A percentile compares a stretch with the other conserved stretches of the same genome.
phyloP scores from a whole-genome alignment of 2,329 filamentous ascomycete genomes.

The Aspergillus felis region DNA sequence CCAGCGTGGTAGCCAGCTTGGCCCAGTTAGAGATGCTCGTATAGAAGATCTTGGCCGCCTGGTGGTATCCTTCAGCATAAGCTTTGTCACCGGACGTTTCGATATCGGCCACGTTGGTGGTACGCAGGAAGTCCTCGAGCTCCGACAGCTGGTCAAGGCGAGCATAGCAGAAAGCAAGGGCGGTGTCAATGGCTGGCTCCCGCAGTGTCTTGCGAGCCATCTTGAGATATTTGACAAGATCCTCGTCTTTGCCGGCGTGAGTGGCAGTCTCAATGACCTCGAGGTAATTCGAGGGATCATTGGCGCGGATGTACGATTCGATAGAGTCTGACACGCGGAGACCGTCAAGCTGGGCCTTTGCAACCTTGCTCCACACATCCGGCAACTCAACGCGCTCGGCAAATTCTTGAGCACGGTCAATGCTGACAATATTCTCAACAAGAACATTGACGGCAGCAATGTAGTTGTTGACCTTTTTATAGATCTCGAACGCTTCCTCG shows the following conservation, averaged over 20 bases:
- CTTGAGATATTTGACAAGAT: slow-evolving; percentile 90
- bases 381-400: slow-evolving; percentile 91
- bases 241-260: slow-evolving; percentile 94
- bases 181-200: slow-evolving; percentile 90
- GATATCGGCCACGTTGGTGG: slow-evolving; percentile 90
- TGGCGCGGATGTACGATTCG: slow-evolving; percentile 94
- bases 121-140: slow-evolving; percentile 91
- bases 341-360: slow-evolving; percentile 95
- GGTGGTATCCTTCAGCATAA: slow-evolving; percentile 86
- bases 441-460: slow-evolving; percentile 83
- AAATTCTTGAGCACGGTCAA: slow-evolving; percentile 92
- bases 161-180: slow-evolving; percentile 87
- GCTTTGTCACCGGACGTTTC: slow-evolving; percentile 98
- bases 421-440: slow-evolving; percentile 94
- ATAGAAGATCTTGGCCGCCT: slow-evolving; percentile 98
- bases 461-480: slow-evolving; percentile 95
- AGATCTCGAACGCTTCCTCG: slow-evolving; percentile 97
- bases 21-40: slow-evolving; percentile 99
- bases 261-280: slow-evolving; percentile 97
- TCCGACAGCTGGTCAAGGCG: slow-evolving; percentile 87
- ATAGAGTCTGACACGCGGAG: slow-evolving; percentile 89
- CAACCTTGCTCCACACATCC: slow-evolving; percentile 97
- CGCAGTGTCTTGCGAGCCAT: slow-evolving; percentile 98
- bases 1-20: slow-evolving; percentile 93
- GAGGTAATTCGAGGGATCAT: slow-evolving; percentile 85